Base-by-base conservation (phyloP, 768 basidiomycete species). In the Leccinum variicolor region DNA sequence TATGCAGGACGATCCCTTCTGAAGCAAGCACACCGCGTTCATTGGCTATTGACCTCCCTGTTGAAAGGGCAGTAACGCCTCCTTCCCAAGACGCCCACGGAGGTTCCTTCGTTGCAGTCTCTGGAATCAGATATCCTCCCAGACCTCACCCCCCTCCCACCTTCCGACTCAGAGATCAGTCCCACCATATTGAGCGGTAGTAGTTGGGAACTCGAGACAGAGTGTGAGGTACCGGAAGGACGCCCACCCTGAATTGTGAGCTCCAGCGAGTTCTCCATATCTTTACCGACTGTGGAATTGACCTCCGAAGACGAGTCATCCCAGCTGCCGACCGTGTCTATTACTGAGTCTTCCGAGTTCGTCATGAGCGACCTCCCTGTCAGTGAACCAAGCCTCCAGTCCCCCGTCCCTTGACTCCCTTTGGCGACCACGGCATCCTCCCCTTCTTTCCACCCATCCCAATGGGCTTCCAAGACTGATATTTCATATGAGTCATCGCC, bases 401-500 rank as follows among this genome's bases (percentile, higher is more conserved):
- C 75, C 3, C 71, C 74, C 4, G 67, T 67, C 1, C 76, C n/a
- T n/a, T n/a, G n/a, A n/a, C n/a, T n/a, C n/a, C n/a, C 78, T 19
- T 73, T 67, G 58, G 64, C 61, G 11, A 67, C 59, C n/a, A 62
- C 67, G 68, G 19, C 80, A 74, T 59, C 78, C 66, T 59, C 73
- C 52, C 65, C 78, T 52, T 72, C 78, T 41, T 59, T 80, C 57
- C 69, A 74, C 49, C 72, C 74, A 55, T 76, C 79, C 46, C 63
- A 76, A 25, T 92, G 88, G 86, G 84, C 80, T 3, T 69, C 79
- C 3, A 84, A 84, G 64, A 86, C 85, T 0, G 84, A 89, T 54
- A 66, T 77, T 10, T 87, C 90, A 0, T 92, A 87, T 59, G 90
- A 92, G 21, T 91, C 91, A 0, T 88, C 89, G 1, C 74, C 88